These are phyloP conservation scores for Pythium biforme DNA, from an alignment of 352 stramenopile species.

Conservation along the genomic window DNA sequence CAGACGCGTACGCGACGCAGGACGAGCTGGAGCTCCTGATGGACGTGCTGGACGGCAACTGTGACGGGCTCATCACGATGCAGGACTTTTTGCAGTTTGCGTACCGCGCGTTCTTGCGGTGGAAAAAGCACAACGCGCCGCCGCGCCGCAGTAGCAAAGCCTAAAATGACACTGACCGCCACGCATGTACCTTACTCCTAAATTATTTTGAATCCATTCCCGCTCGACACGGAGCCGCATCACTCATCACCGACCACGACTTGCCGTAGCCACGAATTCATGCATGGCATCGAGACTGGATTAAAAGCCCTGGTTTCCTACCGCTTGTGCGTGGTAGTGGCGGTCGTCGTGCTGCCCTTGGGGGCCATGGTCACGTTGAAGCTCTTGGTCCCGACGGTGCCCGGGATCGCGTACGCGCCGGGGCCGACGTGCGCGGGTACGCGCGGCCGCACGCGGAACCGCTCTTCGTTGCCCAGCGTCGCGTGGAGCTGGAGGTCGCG, in stretches of 20 bases:
- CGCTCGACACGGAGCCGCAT: no score
- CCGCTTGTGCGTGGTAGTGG: no score
- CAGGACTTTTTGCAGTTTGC: conserved; percentile 85
- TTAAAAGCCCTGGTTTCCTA: no score
- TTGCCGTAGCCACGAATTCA: no score
- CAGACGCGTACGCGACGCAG: conserved; percentile 82
- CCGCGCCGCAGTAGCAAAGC: conserved; percentile 2
- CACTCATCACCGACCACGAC: no score
- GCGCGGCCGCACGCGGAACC: conserved; percentile 27
- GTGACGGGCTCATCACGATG: conserved; percentile 69
- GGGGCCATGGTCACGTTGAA: conserved; percentile 41
- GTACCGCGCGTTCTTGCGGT: conserved; percentile 64
- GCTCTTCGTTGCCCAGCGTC: conserved; percentile 30
- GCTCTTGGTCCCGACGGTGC: conserved; percentile 37
- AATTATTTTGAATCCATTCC: no score
- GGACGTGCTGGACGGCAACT: conserved; percentile 78
- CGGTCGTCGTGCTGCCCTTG: not conserved
- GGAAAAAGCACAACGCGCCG: conserved; percentile 42
- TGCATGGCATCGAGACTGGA: no score
- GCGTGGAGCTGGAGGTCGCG: conserved; percentile 6
- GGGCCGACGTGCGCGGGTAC: conserved; percentile 34
- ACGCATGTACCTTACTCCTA: no score
- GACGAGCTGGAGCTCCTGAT: conserved; percentile 78
- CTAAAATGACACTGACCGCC: conserved; percentile 16
- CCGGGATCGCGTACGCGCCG: conserved; percentile 32